Conservation (phyloP, 1,284 basidiomycete genomes). For the Marasmius sp. region DNA sequence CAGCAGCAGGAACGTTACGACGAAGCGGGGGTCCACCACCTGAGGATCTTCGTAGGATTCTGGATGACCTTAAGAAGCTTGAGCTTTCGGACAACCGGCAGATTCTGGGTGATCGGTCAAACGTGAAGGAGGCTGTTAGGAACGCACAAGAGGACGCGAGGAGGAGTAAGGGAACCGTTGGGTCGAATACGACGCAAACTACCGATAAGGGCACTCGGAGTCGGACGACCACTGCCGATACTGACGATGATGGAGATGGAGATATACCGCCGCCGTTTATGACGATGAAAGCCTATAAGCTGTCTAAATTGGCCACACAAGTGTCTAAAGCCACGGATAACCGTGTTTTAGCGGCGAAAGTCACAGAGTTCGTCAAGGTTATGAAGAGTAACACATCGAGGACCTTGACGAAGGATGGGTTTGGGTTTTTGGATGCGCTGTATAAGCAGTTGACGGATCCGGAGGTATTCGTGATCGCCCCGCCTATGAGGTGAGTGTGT, state of each 20-base stretch:
- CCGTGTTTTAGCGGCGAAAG: constrained; percentile 45
- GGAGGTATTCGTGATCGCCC: constrained; percentile 43
- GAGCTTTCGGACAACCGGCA: constrained; percentile 45
- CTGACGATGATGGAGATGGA: constrained; percentile 19
- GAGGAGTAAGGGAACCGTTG: constrained; percentile 21
- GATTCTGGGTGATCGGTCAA: constrained; percentile 50
- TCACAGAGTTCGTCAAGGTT: constrained; percentile 57
- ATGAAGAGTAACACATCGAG: constrained; percentile 63
- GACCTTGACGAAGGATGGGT: constrained; percentile 69
- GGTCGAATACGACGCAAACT: constrained; percentile 33
- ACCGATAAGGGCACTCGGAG: constrained; percentile 47
- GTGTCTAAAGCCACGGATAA: constrained; percentile 55
- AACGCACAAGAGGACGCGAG: constrained; percentile 31
- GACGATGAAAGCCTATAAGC: constrained; percentile 52
- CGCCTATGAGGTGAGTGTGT: constrained; percentile 45
- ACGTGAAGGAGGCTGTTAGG: constrained; percentile 35
- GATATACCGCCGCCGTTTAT: constrained; percentile 29
- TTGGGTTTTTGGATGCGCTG: constrained; percentile 64
- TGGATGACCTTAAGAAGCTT: constrained; percentile 58
- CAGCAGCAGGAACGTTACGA: constrained; percentile 9
- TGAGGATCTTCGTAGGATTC: constrained; percentile 50
- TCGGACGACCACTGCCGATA: neutral
- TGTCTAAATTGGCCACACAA: constrained; percentile 45
- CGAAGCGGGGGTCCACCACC: constrained; percentile 23
- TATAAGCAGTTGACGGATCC: constrained; percentile 69